phyloP scores from a whole-genome alignment of 23 red algal genomes.

The Rhodosorus marinus region DNA sequence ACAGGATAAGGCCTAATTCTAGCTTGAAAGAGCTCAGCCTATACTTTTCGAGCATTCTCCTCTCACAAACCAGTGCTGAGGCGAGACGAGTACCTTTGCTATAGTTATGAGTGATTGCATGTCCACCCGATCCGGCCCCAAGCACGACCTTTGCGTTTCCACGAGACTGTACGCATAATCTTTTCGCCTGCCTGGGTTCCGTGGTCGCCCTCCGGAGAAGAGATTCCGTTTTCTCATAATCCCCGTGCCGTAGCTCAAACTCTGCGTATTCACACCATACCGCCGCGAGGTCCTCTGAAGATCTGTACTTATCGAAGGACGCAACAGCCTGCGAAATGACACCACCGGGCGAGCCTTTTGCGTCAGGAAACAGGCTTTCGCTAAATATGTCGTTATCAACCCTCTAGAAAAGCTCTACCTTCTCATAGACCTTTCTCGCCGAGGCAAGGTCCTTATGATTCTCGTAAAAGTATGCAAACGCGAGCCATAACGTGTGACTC shows the following conservation, averaged over 20 bases:
- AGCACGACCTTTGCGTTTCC: slow-evolving; percentile 13
- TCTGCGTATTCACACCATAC: slow-evolving; percentile 62
- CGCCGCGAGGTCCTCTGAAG: slow-evolving; percentile 45
- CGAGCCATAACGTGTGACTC: slow-evolving; percentile 52
- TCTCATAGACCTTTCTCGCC: slow-evolving; percentile 37
- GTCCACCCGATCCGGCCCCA: slow-evolving; percentile 13
- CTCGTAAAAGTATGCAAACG: slow-evolving; percentile 61
- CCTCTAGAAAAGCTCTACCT: too few species aligned
- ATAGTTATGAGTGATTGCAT: slow-evolving; percentile 16
- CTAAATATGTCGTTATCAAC: too few species aligned
- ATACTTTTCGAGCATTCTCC: too few species aligned
- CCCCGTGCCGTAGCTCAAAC: slow-evolving; percentile 37
- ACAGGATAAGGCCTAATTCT: too few species aligned
- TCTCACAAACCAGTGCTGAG: too few species aligned
- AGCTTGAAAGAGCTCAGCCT: too few species aligned
- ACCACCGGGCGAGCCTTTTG: too few species aligned
- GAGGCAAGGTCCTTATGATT: slow-evolving; percentile 31
- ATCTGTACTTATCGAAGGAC: slow-evolving; percentile 18
- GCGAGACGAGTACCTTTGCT: slow-evolving; percentile 21
- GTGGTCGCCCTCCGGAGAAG: slow-evolving; percentile 27
- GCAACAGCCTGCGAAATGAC: slow-evolving; percentile 12
- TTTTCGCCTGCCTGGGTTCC: slow-evolving; percentile 17
- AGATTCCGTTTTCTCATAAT: slow-evolving; percentile 3
- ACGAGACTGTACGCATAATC: background rate
- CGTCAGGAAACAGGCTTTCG: too few species aligned